phyloP scores from a whole-genome alignment of 164 flowering plant species.

The Vitis cinerea region DNA sequence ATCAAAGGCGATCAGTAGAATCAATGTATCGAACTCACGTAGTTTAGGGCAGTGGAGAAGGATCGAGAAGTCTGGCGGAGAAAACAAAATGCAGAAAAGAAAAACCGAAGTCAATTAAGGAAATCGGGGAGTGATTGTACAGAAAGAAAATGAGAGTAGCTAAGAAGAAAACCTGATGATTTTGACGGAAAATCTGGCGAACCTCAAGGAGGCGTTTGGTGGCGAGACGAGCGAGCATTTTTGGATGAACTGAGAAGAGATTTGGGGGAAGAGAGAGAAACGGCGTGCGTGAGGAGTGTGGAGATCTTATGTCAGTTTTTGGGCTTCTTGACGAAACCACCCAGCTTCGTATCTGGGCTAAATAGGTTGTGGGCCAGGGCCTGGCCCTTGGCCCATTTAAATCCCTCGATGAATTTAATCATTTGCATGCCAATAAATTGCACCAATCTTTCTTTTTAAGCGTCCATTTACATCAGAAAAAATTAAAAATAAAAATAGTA shows the following conservation, averaged over 20 bases:
- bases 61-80: slow-evolving; percentile 63
- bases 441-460: too few species aligned
- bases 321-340: too few species aligned
- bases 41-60: slow-evolving; percentile 92
- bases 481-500: too few species aligned
- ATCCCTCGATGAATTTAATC: too few species aligned
- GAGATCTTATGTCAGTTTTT: too few species aligned
- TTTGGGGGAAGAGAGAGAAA: background rate
- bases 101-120: slow-evolving; percentile 1
- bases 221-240: slow-evolving; percentile 75
- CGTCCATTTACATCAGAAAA: too few species aligned
- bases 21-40: slow-evolving; percentile 49
- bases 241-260: slow-evolving; percentile 5
- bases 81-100: slow-evolving; percentile 5
- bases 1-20: background rate
- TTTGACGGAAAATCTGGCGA: slow-evolving; percentile 67
- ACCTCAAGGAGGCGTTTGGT: slow-evolving; percentile 66
- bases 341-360: too few species aligned
- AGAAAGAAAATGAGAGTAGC: slow-evolving; percentile 11
- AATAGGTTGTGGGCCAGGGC: too few species aligned
- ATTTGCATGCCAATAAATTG: too few species aligned
- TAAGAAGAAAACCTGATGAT: slow-evolving; percentile 45
- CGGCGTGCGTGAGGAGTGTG: background rate
- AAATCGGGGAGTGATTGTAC: slow-evolving; percentile 2
- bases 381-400: too few species aligned